Base-by-base conservation (phyloP, 2,329 filamentous ascomycete genomes). In the Colletotrichum acutatum region DNA sequence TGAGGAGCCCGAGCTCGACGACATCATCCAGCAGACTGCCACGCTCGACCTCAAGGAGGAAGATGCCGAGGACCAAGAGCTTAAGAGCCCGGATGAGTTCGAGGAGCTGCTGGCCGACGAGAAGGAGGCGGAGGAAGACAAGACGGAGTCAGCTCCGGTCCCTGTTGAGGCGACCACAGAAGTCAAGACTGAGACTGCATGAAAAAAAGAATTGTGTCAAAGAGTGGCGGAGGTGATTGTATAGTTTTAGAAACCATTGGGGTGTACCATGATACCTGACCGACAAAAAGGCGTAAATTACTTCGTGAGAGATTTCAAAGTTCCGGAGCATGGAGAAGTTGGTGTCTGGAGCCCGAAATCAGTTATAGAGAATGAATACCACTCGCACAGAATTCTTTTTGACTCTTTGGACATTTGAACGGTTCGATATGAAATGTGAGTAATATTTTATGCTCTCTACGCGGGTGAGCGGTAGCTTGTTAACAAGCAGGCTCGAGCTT, bases 201-300 rank as follows among this genome's bases (percentile, higher is more conserved):
- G 19, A 72, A 37, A 72, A 37, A 9, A 42, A 58, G 32, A 49
- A 9, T 8, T n/a, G 19, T 49, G 56, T 57, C 32, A 9, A 64
- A 52, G 60, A 32, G 26, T n/a, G 46, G 66, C 34, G 59, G 26
- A 54, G 49, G 52, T 37, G 61, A 60, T 14, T 74, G 62, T 74
- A 63, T 58, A 66, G 68, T 74, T 73, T 66, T 42, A 58, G 68
- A 73, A 49, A 64, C 68, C 28, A 74, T 74, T 72, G 60, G 68
- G 67, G 42, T 74, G 71, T 74, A 58, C 42, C 68, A 74, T 74
- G 71, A 74, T 74, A 74, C 71, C 71, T 74, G 71, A 72, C 66
- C 60, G 66, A 72, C 56, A 65, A 70, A 69, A 70, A 72, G 71
- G 71, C 68, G 71, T 71, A 74, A 70, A 64, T 67, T 72, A 63